These are phyloP conservation scores for Wickerhamiella siamensis DNA, from an alignment of 805 yeast species.

Conservation along the genomic window DNA sequence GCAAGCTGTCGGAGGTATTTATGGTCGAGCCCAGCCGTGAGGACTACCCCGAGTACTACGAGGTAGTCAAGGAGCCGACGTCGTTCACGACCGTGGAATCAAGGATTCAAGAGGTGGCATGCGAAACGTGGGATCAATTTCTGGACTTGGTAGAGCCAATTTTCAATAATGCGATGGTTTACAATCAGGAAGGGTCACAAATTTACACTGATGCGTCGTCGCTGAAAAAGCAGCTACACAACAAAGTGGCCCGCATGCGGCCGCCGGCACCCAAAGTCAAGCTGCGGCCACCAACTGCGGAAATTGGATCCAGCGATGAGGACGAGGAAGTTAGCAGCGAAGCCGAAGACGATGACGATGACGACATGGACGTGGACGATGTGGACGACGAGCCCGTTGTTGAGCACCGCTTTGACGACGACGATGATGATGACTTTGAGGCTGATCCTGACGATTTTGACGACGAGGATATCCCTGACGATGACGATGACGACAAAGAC, in stretches of 20 bases:
- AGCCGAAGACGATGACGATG: slow-evolving; percentile 18
- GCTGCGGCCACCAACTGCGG: not conserved
- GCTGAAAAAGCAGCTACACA: slow-evolving; percentile 37
- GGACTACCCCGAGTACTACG: slow-evolving; percentile 69
- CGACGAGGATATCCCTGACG: slow-evolving; percentile 20
- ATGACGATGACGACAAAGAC: slow-evolving; percentile 16
- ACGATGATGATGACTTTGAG: slow-evolving; percentile 12
- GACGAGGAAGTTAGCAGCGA: slow-evolving; percentile 20
- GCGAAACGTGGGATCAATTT: slow-evolving; percentile 44
- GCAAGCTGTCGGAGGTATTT: slow-evolving; percentile 53
- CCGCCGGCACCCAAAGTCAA: slow-evolving; percentile 2
- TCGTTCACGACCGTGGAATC: slow-evolving; percentile 46
- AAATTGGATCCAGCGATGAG: slow-evolving; percentile 6
- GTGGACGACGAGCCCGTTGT: slow-evolving; percentile 9
- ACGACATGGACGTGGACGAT: slow-evolving; percentile 20
- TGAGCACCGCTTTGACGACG: slow-evolving; percentile 11
- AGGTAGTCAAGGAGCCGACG: slow-evolving; percentile 57
- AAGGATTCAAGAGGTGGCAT: slow-evolving; percentile 34
- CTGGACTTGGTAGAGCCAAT: slow-evolving; percentile 44
- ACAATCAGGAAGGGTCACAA: slow-evolving; percentile 59
- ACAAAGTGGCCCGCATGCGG: slow-evolving; percentile 10
- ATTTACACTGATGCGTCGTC: slow-evolving; percentile 58
- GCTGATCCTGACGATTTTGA: slow-evolving; percentile 16
- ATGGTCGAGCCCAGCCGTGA: slow-evolving; percentile 56
- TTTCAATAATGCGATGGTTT: slow-evolving; percentile 64